phyloP scores from a whole-genome alignment of 2,329 filamentous ascomycete genomes.

The Ophiostoma tasmaniense region DNA sequence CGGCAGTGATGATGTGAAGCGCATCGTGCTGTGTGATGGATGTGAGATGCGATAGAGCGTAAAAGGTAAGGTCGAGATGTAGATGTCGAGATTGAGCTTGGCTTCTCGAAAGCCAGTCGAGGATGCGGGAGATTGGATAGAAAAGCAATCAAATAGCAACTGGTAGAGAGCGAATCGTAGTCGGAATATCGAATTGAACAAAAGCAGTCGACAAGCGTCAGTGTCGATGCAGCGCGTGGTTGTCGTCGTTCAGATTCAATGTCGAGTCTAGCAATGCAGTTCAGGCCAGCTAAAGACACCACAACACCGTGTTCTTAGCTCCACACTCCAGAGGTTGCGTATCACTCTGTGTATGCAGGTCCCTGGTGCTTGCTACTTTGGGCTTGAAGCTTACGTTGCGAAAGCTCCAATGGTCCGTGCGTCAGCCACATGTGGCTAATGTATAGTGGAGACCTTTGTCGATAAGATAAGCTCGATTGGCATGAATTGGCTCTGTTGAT shows the following conservation, averaged over 20 bases:
- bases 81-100: slow-evolving; percentile 14
- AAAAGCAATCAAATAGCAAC: background rate
- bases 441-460: background rate
- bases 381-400: slow-evolving; percentile 7
- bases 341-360: slow-evolving; percentile 8
- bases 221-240: slow-evolving; percentile 15
- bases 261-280: background rate
- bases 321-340: slow-evolving; percentile 22
- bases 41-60: slow-evolving; percentile 6
- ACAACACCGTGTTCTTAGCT: slow-evolving; percentile 28
- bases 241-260: background rate
- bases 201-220: slow-evolving; percentile 17
- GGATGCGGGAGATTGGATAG: slow-evolving; percentile 2
- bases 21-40: slow-evolving; percentile 31
- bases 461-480: background rate
- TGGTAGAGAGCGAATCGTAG: background rate
- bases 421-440: slow-evolving; percentile 1
- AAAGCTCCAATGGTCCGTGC: slow-evolving; percentile 8
- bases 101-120: slow-evolving; percentile 23
- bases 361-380: slow-evolving; percentile 2
- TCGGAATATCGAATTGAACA: background rate
- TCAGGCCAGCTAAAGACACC: slow-evolving; percentile 13
- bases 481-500: background rate
- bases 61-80: slow-evolving; percentile 10
- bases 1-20: slow-evolving; percentile 40